A percentile compares a stretch with the other conserved stretches of the same genome.
Evolutionary conservation across 176 grass and related monocot species (phyloP).

Genomic region (Typha latifolia): DNA sequence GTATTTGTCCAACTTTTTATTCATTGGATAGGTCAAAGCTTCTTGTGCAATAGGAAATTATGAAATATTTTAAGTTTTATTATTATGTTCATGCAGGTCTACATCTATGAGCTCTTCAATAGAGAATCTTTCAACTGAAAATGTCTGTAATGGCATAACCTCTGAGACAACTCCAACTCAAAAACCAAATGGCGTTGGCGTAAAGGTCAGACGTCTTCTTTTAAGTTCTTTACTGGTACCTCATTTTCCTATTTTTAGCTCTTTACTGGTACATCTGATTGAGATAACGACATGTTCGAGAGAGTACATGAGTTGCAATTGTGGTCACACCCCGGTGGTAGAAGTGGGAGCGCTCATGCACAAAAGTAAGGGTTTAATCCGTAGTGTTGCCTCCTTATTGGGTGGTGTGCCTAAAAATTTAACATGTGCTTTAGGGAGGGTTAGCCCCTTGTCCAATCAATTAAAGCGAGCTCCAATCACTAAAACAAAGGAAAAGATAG

Average conservation of each 20-base stretch:
- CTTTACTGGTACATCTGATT: neutral
- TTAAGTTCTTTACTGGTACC: neutral
- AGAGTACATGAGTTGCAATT: too few species aligned
- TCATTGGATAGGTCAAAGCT: neutral
- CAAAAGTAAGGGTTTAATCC: too few species aligned
- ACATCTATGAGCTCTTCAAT: neutral
- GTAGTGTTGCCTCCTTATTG: too few species aligned
- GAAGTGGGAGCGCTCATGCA: too few species aligned
- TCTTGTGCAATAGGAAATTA: neutral
- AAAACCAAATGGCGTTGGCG: neutral
- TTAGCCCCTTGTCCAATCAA: too few species aligned
- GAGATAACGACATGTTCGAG: too few species aligned
- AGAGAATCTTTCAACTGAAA: neutral
- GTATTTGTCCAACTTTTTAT: neutral
- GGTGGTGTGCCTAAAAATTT: too few species aligned
- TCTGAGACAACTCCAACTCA: neutral
- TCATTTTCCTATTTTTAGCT: neutral
- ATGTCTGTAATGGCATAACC: neutral
- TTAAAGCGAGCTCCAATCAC: too few species aligned
- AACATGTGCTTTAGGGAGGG: too few species aligned
- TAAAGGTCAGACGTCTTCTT: neutral
- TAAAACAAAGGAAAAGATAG: too few species aligned
- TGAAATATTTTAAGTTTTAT: neutral
- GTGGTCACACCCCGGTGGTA: too few species aligned
- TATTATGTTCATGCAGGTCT: neutral